Percentiles rank a stretch among this genome's conserved stretches.
Evolutionary conservation across 2,329 filamentous ascomycete species (phyloP).

Genomic region (Didymella arachidicola): DNA sequence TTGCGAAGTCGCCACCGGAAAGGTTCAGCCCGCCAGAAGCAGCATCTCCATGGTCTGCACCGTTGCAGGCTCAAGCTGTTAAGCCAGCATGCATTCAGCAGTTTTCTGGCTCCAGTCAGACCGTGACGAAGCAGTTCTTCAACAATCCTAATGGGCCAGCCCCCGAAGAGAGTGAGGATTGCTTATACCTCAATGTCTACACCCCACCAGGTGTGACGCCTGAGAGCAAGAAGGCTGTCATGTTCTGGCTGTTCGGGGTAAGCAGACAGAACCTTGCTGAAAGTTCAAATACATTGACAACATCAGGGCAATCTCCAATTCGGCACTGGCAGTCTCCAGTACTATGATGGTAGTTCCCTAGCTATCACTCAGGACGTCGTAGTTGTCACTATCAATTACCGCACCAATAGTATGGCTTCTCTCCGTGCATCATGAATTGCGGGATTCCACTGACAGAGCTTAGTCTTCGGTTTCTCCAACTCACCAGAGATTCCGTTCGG

Average conservation of each 20-base stretch:
- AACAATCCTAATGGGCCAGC: constrained; percentile 24
- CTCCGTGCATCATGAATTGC: background rate
- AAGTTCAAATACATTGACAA: constrained; percentile 19
- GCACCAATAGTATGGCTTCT: constrained; percentile 29
- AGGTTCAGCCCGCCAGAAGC: constrained; percentile 28
- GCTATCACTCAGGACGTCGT: constrained; percentile 36
- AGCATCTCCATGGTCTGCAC: constrained; percentile 23
- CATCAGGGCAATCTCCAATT: constrained; percentile 33
- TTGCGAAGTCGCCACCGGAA: constrained; percentile 25
- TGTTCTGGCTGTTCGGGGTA: constrained; percentile 22
- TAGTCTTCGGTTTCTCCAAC: constrained; percentile 36
- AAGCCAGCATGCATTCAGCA: constrained; percentile 32
- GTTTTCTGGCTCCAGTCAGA: constrained; percentile 19
- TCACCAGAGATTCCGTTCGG: constrained; percentile 29
- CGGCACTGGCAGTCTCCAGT: constrained; percentile 26
- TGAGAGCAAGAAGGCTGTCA: constrained; percentile 25
- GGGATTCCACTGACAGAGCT: background rate
- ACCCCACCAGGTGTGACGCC: constrained; percentile 29
- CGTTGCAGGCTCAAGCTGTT: constrained; percentile 17
- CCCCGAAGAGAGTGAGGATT: constrained; percentile 46
- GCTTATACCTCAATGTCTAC: constrained; percentile 50
- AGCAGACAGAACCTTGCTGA: background rate
- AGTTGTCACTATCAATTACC: constrained; percentile 38
- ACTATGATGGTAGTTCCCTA: constrained; percentile 36
- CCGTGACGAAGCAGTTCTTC: constrained; percentile 22